phyloP scores from a whole-genome alignment of 1,139 yeast genomes.

The Yamadazyma diddensiae region DNA sequence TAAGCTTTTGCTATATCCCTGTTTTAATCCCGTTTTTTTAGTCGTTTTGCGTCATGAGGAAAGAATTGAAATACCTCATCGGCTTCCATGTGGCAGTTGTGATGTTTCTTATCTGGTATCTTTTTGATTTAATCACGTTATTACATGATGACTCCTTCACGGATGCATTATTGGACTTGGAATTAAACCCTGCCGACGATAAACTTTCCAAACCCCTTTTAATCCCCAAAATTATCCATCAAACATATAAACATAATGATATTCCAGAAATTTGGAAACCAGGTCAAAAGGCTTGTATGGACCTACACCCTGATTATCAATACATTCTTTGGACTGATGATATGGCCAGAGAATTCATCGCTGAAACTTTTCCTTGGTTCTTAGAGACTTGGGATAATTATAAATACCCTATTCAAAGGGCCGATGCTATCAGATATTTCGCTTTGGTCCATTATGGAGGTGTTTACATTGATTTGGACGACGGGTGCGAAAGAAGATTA shows the following conservation, averaged over 20 bases:
- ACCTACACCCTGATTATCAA: constrained; percentile 81
- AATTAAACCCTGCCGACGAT: constrained; percentile 48
- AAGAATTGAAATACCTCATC: constrained; percentile 59
- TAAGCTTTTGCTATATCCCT: no score
- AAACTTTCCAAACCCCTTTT: constrained; percentile 43
- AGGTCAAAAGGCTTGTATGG: constrained; percentile 74
- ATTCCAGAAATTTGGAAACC: constrained; percentile 80
- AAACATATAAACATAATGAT: constrained; percentile 76
- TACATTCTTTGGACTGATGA: constrained; percentile 91
- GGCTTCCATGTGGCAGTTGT: constrained; percentile 57
- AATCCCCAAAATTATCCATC: constrained; percentile 90
- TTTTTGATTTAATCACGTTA: constrained; percentile 73
- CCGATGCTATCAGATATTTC: constrained; percentile 91
- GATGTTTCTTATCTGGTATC: constrained; percentile 55
- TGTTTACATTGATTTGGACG: constrained; percentile 84
- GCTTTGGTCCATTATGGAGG: constrained; percentile 85
- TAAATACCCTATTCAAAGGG: constrained; percentile 80
- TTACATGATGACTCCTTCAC: constrained; percentile 67
- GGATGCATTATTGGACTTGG: constrained; percentile 60
- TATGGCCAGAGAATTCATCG: constrained; percentile 74
- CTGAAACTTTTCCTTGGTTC: constrained; percentile 83
- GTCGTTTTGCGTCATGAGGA: constrained; percentile 49
- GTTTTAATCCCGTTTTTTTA: no score
- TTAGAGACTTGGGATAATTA: constrained; percentile 73
- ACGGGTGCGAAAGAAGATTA: constrained; percentile 73